phyloP scores from a whole-genome alignment of 2,329 filamentous ascomycete genomes.

The Hymenoscyphus linearis region DNA sequence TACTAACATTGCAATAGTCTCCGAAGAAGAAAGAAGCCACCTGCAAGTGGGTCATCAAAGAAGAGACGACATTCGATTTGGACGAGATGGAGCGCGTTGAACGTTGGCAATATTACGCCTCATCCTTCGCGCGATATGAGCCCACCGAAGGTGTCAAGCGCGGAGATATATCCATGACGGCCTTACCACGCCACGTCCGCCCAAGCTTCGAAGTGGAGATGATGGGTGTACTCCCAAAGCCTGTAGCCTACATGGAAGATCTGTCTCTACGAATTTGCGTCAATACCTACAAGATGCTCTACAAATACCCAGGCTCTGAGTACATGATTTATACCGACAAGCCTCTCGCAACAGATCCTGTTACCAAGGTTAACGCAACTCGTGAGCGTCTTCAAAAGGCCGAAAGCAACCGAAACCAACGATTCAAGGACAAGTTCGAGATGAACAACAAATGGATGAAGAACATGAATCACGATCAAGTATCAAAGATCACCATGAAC shows the following conservation, averaged over 20 bases:
- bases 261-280: slow-evolving; percentile 69
- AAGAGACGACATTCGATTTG: slow-evolving; percentile 75
- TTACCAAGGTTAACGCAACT: slow-evolving; percentile 25
- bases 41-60: slow-evolving; percentile 64
- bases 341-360: slow-evolving; percentile 34
- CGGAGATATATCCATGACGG: slow-evolving; percentile 59
- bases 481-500: slow-evolving; percentile 41
- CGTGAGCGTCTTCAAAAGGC: slow-evolving; percentile 33
- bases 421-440: slow-evolving; percentile 47
- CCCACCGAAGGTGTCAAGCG: slow-evolving; percentile 75
- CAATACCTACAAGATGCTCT: slow-evolving; percentile 75
- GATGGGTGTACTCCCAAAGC: slow-evolving; percentile 51
- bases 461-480: slow-evolving; percentile 43
- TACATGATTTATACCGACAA: slow-evolving; percentile 57
- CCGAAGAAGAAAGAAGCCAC: slow-evolving; percentile 64
- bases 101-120: slow-evolving; percentile 92
- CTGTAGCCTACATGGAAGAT: slow-evolving; percentile 60
- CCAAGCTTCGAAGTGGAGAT: slow-evolving; percentile 57
- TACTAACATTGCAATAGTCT: slow-evolving; percentile 40
- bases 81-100: slow-evolving; percentile 81
- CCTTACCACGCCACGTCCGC: slow-evolving; percentile 67
- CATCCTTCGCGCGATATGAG: slow-evolving; percentile 82
- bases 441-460: slow-evolving; percentile 48
- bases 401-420: slow-evolving; percentile 35
- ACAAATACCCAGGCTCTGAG: slow-evolving; percentile 64